phyloP scores from a whole-genome alignment of 83 land plant species.

The Thuja plicata region DNA sequence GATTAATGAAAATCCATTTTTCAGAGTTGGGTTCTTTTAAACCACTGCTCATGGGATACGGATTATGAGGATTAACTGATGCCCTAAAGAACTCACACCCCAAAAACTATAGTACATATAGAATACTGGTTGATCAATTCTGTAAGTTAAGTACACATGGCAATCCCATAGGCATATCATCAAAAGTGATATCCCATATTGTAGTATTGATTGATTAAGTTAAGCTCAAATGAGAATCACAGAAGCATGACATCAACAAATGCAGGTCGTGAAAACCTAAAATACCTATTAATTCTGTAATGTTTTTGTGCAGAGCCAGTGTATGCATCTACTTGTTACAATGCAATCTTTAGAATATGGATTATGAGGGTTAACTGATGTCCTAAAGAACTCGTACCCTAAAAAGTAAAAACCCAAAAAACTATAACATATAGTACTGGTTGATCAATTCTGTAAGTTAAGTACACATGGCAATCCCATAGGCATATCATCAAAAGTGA shows the following conservation, averaged over 20 bases:
- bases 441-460: not conserved
- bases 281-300: not conserved
- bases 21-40: too few species aligned
- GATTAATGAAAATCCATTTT: too few species aligned
- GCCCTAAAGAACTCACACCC: too few species aligned
- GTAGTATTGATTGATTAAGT: not conserved
- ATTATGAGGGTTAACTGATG: too few species aligned
- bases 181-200: not conserved
- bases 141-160: not conserved
- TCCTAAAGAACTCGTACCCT: too few species aligned
- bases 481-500: not conserved
- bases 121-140: not conserved
- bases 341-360: too few species aligned
- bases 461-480: too few species aligned
- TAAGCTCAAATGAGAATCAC: not conserved
- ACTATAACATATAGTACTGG: not conserved
- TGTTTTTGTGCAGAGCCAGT: not conserved
- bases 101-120: too few species aligned
- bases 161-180: not conserved
- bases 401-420: too few species aligned
- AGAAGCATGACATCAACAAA: not conserved
- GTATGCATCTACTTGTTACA: too few species aligned
- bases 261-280: not conserved
- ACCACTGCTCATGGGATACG: not conserved
- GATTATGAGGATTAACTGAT: not conserved